A percentile compares a stretch with the other conserved stretches of the same genome.
Evolutionary conservation across 495 filamentous ascomycete species (phyloP).

Genomic region (Alectoria sarmentosa): DNA sequence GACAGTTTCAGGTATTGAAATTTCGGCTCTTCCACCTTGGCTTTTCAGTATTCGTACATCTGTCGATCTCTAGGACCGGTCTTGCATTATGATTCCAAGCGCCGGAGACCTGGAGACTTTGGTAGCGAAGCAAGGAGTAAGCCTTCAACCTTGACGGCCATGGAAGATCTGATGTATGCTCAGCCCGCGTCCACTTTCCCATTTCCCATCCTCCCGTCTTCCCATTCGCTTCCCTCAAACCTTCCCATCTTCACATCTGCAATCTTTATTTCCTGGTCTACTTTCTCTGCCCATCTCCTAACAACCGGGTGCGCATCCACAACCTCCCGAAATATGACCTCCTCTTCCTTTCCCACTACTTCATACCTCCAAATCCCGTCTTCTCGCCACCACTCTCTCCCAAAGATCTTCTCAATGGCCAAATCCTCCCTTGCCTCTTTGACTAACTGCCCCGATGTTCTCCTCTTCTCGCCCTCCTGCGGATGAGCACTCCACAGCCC

Average conservation of each 20-base stretch:
- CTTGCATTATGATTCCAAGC: too few relatives aligned
- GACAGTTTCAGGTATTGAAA: neutral
- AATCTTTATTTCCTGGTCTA: slow-evolving; percentile 42
- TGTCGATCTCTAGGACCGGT: too few relatives aligned
- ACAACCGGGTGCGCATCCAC: slow-evolving; percentile 35
- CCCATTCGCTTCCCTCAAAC: slow-evolving; percentile 25
- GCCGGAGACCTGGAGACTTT: too few relatives aligned
- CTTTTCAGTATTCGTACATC: too few relatives aligned
- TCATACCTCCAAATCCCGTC: slow-evolving; percentile 59
- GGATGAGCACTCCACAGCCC: slow-evolving; percentile 41
- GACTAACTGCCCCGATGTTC: slow-evolving; percentile 38
- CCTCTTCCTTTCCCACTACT: slow-evolving; percentile 33
- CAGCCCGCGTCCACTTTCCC: neutral
- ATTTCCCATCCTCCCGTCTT: slow-evolving; percentile 16
- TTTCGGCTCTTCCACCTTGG: neutral
- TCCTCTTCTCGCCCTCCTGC: slow-evolving; percentile 28
- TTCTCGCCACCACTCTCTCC: slow-evolving; percentile 47
- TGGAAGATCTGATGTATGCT: too few relatives aligned
- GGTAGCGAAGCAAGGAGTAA: too few relatives aligned
- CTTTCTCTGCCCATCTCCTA: slow-evolving; percentile 43
- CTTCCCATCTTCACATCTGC: slow-evolving; percentile 30
- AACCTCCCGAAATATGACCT: slow-evolving; percentile 25
- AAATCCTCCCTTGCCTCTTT: slow-evolving; percentile 53
- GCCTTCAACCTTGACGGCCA: too few relatives aligned
- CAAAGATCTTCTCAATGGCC: slow-evolving; percentile 55